Evolutionary conservation across 148 eudicot species (phyloP).

Genomic region (Vaccinium myrtillus): DNA sequence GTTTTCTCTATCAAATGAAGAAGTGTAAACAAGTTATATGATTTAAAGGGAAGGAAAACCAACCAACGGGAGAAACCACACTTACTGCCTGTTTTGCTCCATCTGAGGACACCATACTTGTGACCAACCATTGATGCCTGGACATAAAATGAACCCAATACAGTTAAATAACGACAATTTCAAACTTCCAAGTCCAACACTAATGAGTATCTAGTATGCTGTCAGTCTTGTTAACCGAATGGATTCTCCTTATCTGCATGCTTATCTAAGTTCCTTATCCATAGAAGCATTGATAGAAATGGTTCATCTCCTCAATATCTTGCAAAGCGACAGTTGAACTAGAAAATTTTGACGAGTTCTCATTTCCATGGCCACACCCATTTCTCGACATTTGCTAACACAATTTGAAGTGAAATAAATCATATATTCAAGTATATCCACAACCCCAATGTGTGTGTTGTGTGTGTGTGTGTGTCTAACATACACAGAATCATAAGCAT

Average conservation of each 20-base stretch:
- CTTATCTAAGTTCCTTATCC: not conserved
- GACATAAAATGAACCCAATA: constrained; percentile 13
- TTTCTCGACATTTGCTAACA: not conserved
- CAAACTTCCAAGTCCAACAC: not conserved
- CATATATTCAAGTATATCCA: not conserved
- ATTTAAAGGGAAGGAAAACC: not conserved
- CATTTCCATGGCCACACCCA: not conserved
- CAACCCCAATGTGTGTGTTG: not conserved
- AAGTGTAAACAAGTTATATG: not conserved
- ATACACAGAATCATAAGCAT: not conserved
- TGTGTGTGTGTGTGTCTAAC: not conserved
- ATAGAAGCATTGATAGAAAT: not conserved
- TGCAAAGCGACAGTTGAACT: not conserved
- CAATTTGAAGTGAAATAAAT: not conserved
- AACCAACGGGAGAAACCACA: constrained; percentile 13
- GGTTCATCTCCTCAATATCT: not conserved
- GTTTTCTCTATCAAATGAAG: constrained; percentile 67
- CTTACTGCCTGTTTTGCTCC: constrained; percentile 98
- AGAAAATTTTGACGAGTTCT: not conserved
- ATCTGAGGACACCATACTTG: constrained; percentile 88
- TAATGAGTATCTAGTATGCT: not conserved
- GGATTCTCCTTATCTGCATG: not conserved
- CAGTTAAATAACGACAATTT: not conserved
- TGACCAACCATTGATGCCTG: constrained; percentile 98
- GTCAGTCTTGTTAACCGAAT: not conserved